A percentile compares a stretch with the other conserved stretches of the same genome.
phyloP scores from a whole-genome alignment of 2,329 filamentous ascomycete species.

The Aspergillus fumigatus region DNA sequence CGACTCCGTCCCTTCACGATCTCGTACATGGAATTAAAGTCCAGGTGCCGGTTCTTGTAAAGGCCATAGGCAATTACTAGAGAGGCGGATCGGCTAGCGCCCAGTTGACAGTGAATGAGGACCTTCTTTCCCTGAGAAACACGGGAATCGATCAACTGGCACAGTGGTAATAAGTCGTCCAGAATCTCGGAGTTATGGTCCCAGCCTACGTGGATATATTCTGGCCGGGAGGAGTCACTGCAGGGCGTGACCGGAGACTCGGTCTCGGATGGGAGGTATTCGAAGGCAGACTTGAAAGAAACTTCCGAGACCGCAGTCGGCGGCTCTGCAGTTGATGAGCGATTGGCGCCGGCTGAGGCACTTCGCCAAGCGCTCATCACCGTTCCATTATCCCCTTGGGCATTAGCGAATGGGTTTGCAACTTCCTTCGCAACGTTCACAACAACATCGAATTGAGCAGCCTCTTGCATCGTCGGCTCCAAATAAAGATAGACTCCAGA shows the following conservation, averaged over 20 bases:
- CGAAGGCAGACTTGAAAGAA: constrained; percentile 48
- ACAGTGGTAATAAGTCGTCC: constrained; percentile 56
- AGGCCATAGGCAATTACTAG: constrained; percentile 62
- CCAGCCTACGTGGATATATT: constrained; percentile 63
- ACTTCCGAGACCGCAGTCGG: constrained; percentile 42
- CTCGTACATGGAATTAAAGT: constrained; percentile 63
- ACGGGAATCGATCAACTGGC: constrained; percentile 58
- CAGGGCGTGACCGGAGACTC: constrained; percentile 29
- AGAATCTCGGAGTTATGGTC: constrained; percentile 66
- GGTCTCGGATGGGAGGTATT: constrained; percentile 31
- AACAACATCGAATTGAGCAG: constrained; percentile 57
- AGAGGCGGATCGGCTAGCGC: constrained; percentile 62
- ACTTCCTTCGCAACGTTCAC: constrained; percentile 64
- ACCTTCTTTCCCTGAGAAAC: constrained; percentile 56
- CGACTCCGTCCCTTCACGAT: constrained; percentile 59
- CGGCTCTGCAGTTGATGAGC: constrained; percentile 37
- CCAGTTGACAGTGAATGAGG: constrained; percentile 61
- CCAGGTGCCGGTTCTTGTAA: constrained; percentile 58
- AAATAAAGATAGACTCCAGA: constrained; percentile 59
- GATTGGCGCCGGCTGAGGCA: constrained; percentile 33
- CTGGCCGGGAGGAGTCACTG: constrained; percentile 42
- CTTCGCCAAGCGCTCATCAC: constrained; percentile 48
- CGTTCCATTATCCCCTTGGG: constrained; percentile 30
- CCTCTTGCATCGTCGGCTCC: constrained; percentile 58
- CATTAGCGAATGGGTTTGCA: constrained; percentile 51